Evolutionary conservation across 345 rosid species (phyloP).

Genomic region (Corymbia maculata): DNA sequence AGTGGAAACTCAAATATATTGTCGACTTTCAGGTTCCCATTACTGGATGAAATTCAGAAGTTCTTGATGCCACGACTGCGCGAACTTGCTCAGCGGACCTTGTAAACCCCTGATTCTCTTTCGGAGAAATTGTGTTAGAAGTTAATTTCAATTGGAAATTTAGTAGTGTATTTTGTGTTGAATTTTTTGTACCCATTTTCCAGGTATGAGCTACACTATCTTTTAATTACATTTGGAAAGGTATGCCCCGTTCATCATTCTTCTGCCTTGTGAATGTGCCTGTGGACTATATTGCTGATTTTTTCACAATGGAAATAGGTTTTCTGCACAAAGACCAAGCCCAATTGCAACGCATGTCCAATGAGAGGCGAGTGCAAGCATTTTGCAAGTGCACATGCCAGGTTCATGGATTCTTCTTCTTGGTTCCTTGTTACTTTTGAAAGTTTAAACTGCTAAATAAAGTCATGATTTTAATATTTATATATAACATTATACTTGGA

Average conservation of each 20-base stretch:
- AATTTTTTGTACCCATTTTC: not conserved
- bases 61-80: constrained; percentile 62
- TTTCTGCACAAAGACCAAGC: constrained; percentile 59
- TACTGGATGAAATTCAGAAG: constrained; percentile 47
- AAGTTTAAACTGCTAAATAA: not conserved
- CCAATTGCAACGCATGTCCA: constrained; percentile 81
- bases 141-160: not conserved
- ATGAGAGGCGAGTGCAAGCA: constrained; percentile 67
- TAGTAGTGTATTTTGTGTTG: not conserved
- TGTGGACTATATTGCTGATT: not conserved
- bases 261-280: not conserved
- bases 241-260: constrained; percentile 6
- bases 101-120: constrained; percentile 22
- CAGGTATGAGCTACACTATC: constrained; percentile 70
- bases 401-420: constrained; percentile 22
- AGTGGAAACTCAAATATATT: not conserved
- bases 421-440: not conserved
- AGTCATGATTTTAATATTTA: rapidly evolving
- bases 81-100: constrained; percentile 30
- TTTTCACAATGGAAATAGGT: constrained; percentile 21
- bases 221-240: constrained; percentile 81
- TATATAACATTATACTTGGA: not conserved
- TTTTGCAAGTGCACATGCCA: constrained; percentile 68
- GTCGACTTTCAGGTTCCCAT: constrained; percentile 38
- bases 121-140: not conserved